Conservation (phyloP, 2,329 filamentous ascomycete species). For the Trichoderma asperellum region DNA sequence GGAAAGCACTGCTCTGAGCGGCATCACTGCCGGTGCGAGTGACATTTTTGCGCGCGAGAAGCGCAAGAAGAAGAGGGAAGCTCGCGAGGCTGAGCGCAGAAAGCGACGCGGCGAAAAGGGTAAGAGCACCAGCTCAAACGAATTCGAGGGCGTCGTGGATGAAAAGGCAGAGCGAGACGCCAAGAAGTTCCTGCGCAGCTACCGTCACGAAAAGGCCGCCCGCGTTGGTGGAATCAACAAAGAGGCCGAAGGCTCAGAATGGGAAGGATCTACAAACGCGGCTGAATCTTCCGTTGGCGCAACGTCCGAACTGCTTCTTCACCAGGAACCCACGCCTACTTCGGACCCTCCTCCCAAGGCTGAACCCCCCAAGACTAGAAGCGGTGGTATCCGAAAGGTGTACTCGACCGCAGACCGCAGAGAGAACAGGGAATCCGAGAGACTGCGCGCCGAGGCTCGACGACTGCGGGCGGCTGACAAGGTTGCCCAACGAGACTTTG, state of each 20-base stretch:
- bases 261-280: conserved; percentile 73
- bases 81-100: conserved; percentile 47
- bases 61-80: conserved; percentile 57
- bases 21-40: conserved; percentile 61
- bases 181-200: conserved; percentile 73
- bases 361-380: conserved; percentile 28
- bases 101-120: conserved; percentile 43
- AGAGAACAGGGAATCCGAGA: conserved; percentile 56
- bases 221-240: conserved; percentile 89
- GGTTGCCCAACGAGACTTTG: conserved; percentile 53
- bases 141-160: conserved; percentile 66
- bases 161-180: conserved; percentile 66
- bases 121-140: conserved; percentile 54
- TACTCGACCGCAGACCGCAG: conserved; percentile 63
- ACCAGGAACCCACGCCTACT: conserved; percentile 61
- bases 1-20: conserved; percentile 52
- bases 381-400: conserved; percentile 62
- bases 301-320: conserved; percentile 60
- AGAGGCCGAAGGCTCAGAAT: conserved; percentile 74
- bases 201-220: conserved; percentile 84
- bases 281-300: conserved; percentile 67
- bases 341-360: conserved; percentile 55
- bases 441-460: conserved; percentile 59
- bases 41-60: conserved; percentile 61
- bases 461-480: conserved; percentile 59